These are phyloP conservation scores for Trichoderma atroviride DNA, from an alignment of 2,329 filamentous ascomycete species.

Conservation along the genomic window DNA sequence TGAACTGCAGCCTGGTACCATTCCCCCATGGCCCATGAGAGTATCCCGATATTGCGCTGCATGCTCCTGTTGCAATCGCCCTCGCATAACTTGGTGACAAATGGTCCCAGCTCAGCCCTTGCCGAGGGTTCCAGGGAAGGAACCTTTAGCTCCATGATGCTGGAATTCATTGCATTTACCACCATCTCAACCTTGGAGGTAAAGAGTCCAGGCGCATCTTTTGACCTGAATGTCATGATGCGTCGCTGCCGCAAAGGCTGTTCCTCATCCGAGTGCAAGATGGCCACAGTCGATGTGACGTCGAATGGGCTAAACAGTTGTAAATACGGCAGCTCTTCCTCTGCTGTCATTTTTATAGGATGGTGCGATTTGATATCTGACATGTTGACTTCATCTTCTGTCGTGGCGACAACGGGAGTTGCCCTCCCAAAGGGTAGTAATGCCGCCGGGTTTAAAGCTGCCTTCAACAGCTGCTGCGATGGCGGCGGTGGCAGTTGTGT, in stretches of 20 bases:
- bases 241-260: slow-evolving; percentile 55
- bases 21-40: slow-evolving; percentile 69
- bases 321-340: slow-evolving; percentile 69
- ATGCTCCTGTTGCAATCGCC: slow-evolving; percentile 48
- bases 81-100: slow-evolving; percentile 49
- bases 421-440: slow-evolving; percentile 55
- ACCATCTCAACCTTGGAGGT: slow-evolving; percentile 59
- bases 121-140: slow-evolving; percentile 60
- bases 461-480: slow-evolving; percentile 50
- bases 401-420: slow-evolving; percentile 32
- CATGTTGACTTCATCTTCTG: slow-evolving; percentile 38
- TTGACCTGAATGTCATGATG: slow-evolving; percentile 53
- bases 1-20: slow-evolving; percentile 65
- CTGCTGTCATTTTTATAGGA: slow-evolving; percentile 62
- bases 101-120: slow-evolving; percentile 58
- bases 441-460: slow-evolving; percentile 53
- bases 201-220: slow-evolving; percentile 55
- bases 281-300: slow-evolving; percentile 58
- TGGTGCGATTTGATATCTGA: slow-evolving; percentile 62
- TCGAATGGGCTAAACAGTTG: slow-evolving; percentile 70
- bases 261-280: slow-evolving; percentile 43
- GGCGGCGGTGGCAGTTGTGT: slow-evolving; percentile 33
- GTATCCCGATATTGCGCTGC: slow-evolving; percentile 59
- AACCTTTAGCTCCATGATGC: slow-evolving; percentile 57
- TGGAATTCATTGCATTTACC: slow-evolving; percentile 56